Percentiles rank a stretch among this genome's conserved stretches.
These are phyloP conservation scores for Fusarium algeriense DNA, from an alignment of 2,329 filamentous ascomycete species.

Conservation along the genomic window DNA sequence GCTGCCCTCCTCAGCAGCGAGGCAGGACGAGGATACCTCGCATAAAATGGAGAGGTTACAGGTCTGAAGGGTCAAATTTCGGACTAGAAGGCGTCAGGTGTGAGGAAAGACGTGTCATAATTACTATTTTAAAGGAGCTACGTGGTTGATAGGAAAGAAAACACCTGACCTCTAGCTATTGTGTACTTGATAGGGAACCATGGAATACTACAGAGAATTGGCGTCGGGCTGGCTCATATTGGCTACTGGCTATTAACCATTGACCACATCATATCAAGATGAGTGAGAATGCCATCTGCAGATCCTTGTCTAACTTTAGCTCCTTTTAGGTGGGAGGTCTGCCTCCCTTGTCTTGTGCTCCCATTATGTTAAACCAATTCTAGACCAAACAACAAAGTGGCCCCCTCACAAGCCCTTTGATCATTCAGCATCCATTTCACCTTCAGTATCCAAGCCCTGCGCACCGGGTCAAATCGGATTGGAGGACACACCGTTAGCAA, in stretches of 20 bases:
- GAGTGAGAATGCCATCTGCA: constrained; percentile 33
- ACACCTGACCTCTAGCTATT: constrained; percentile 38
- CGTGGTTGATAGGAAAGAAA: constrained; percentile 42
- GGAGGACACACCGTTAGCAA: constrained; percentile 8
- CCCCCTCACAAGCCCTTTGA: constrained; percentile 38
- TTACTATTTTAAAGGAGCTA: constrained; percentile 43
- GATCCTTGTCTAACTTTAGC: constrained; percentile 19
- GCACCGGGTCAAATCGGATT: constrained; percentile 4
- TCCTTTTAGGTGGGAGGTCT: constrained; percentile 4
- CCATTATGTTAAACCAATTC: constrained; percentile 27
- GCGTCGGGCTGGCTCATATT: constrained; percentile 46
- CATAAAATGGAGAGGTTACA: constrained; percentile 55
- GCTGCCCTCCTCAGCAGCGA: constrained; percentile 75
- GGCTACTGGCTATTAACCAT: constrained; percentile 8
- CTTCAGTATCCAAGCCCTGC: constrained; percentile 10
- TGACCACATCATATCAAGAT: constrained; percentile 15
- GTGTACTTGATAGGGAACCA: constrained; percentile 45
- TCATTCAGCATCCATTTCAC: constrained; percentile 13
- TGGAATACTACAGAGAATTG: constrained; percentile 43
- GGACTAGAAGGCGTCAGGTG: constrained; percentile 40
- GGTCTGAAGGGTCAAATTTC: constrained; percentile 17
- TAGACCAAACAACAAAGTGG: constrained; percentile 36
- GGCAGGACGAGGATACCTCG: constrained; percentile 73
- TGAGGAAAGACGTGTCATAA: constrained; percentile 47
- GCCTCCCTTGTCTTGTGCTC: constrained; percentile 35